phyloP scores from a whole-genome alignment of 805 yeast genomes.

The Hanseniaspora lindneri region DNA sequence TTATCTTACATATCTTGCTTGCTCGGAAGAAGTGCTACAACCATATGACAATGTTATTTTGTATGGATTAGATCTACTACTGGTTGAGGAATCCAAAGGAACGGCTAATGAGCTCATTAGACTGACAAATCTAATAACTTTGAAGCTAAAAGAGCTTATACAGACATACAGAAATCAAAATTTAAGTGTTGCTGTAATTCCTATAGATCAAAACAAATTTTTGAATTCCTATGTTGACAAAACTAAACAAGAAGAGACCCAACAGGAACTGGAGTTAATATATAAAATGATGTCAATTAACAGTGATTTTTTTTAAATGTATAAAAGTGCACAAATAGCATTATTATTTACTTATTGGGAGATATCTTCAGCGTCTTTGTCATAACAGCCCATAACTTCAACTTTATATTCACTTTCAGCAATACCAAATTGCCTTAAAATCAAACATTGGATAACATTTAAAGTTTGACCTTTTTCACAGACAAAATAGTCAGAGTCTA shows the following conservation, averaged over 20 bases:
- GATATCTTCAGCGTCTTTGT: conserved; percentile 40
- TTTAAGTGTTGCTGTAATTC: conserved; percentile 4
- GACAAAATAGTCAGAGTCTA: conserved; percentile 66
- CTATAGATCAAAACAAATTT: neutral
- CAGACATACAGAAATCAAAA: conserved; percentile 5
- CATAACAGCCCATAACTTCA: conserved; percentile 62
- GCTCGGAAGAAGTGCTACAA: conserved; percentile 17
- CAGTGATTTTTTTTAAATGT: neutral
- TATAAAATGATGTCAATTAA: neutral
- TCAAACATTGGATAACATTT: conserved; percentile 82
- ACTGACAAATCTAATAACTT: conserved; percentile 6
- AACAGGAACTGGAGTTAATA: neutral
- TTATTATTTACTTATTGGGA: conserved; percentile 27
- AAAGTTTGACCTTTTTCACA: conserved; percentile 68
- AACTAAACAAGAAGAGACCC: neutral
- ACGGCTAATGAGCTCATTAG: neutral
- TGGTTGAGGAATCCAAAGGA: neutral
- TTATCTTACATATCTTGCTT: conserved; percentile 28
- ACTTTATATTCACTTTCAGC: conserved; percentile 89
- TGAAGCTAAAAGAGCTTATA: conserved; percentile 6
- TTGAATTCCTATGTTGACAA: neutral
- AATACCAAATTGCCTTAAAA: conserved; percentile 88
- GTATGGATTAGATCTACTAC: conserved; percentile 24
- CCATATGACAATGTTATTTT: conserved; percentile 22
- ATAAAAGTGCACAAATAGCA: too few relatives aligned